Base-by-base conservation (phyloP, 2,329 filamentous ascomycete species). In the Penicillium sclerotiorum region DNA sequence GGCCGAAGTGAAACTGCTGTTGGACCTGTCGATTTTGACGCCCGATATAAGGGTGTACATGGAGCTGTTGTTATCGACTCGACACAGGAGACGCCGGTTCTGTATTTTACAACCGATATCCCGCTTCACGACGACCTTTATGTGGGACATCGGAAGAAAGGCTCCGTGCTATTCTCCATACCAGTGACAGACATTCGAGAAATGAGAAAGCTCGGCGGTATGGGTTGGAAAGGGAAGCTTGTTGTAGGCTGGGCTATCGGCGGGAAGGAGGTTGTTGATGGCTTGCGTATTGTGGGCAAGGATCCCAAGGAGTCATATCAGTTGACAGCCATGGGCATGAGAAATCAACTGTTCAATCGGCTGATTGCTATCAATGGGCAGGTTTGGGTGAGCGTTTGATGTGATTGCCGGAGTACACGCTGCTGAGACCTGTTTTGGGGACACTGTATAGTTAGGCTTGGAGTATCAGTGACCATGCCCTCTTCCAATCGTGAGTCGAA, bases 181-280 rank as follows among this genome's bases (percentile, higher is more conserved):
- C 78, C 87, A 0, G 80, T 94, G 8, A 78, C 77, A 0, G 87
- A 93, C 20, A 86, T 94, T 42, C 73, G 69, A 43, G 87, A 91
- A 65, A 67, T 94, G 49, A 87, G 84, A 66, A 94, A 95, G 70
- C 73, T 91, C 5, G 89, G 89, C 2, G 89, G 90, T 0, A 77
- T 91, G 45, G 89, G 89, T 0, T 94, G 89, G 89, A 94, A 94
- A 71, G 84, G 84, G 1, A 93, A 90, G 73, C 72, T 94, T 33
- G 79, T 93, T 1, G 87, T 94, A 1, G 89, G 89, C 0, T 94
- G 89, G 89, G 85, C 87, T 1, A 79, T 89, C 61, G 57, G 57
- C n/a, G 80, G 83, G 0, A 78, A 84, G 33, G 85, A 92, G 67
- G 82, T 94, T 27, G 83, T 86, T 1, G 89, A 94, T 71, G 88